Base-by-base conservation (phyloP, 2,329 filamentous ascomycete genomes). In the Neonectria hederae region DNA sequence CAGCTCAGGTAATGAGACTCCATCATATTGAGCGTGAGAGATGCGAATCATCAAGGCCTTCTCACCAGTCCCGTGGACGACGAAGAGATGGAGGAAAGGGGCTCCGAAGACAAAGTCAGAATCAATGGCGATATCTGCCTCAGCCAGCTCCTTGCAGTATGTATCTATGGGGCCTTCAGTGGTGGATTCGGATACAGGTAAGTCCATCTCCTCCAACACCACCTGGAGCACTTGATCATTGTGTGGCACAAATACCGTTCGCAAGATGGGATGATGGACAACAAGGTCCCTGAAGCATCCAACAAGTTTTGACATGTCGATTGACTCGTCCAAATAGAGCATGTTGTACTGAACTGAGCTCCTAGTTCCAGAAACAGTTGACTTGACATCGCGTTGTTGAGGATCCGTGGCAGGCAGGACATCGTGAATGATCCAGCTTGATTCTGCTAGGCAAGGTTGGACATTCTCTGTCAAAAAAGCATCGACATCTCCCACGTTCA, bases 21-120 rank as follows among this genome's bases (percentile, higher is more conserved):
- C 83, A 24, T 84, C 83, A 54, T 84, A 84, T 66, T 84, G 83
- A 0, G 83, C 83, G 65, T 84, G 83, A 0, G 83, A 86, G 14
- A 86, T 69, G 6, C 71, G 71, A 10, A 73, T 73, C 64, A 73
- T 69, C 7, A 73, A 59, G 0, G 67, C 71, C 4, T 71, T 73
- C 30, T 73, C 71, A 6, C 22, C 61, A 3, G 60, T 54, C 0
- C 71, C 69, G 3, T 56, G 59, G 0, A 73, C 53, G 13, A 69
- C 30, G 22, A 73, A 73, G 1, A 73, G 61, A 3, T 62, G 68
- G 4, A 73, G 58, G 52, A 71, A 73, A 2, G 67, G 58, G 1
- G 63, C 32, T 2, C 71, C 71, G 1, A 65, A 57, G 3, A 26
- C n/a, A 3, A 73, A 66, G 6, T 62, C 55, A 8, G 58, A 17